Percentiles rank a stretch among this genome's conserved stretches.
These are phyloP conservation scores for Geopyxis carbonaria DNA, from an alignment of 495 filamentous ascomycete genomes.

Conservation along the genomic window DNA sequence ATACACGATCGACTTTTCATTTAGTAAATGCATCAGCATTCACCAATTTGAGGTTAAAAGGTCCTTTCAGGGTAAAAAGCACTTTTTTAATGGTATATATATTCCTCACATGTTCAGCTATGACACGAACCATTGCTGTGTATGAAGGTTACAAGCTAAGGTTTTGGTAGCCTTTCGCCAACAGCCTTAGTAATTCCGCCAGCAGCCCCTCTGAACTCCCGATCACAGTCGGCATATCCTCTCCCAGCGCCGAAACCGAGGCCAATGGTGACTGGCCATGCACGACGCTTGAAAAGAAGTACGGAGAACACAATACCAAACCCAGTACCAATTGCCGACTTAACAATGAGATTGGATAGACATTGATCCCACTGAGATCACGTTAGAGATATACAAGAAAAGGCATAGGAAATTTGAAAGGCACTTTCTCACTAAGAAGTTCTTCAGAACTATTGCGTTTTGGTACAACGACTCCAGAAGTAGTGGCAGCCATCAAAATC, in stretches of 20 bases:
- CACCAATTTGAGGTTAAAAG: too few species aligned
- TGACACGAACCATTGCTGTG: too few species aligned
- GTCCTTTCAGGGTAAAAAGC: too few species aligned
- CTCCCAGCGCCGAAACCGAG: constrained; percentile 88
- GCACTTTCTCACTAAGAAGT: constrained; percentile 8
- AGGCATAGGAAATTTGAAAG: not conserved
- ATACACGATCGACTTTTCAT: too few species aligned
- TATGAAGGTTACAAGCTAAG: too few species aligned
- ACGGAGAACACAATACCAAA: constrained; percentile 98
- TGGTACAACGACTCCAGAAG: constrained; percentile 2
- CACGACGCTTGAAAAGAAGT: constrained; percentile 88
- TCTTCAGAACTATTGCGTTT: constrained; percentile 7
- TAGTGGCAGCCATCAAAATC: constrained; percentile 7
- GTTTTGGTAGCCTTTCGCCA: constrained; percentile 20
- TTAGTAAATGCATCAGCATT: too few species aligned
- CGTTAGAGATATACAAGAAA: not conserved
- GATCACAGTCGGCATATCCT: constrained; percentile 86
- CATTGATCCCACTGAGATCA: constrained; percentile 79
- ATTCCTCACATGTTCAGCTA: too few species aligned
- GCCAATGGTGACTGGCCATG: constrained; percentile 87
- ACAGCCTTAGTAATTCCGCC: constrained; percentile 32
- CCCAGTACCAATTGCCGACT: constrained; percentile 77
- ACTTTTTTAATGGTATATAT: too few species aligned
- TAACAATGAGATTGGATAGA: constrained; percentile 88
- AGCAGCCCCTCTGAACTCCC: constrained; percentile 39